A percentile compares a stretch with the other conserved stretches of the same genome.
Conservation (phyloP, 805 yeast genomes). For the Wickerhamomyces kurtzmanii region DNA sequence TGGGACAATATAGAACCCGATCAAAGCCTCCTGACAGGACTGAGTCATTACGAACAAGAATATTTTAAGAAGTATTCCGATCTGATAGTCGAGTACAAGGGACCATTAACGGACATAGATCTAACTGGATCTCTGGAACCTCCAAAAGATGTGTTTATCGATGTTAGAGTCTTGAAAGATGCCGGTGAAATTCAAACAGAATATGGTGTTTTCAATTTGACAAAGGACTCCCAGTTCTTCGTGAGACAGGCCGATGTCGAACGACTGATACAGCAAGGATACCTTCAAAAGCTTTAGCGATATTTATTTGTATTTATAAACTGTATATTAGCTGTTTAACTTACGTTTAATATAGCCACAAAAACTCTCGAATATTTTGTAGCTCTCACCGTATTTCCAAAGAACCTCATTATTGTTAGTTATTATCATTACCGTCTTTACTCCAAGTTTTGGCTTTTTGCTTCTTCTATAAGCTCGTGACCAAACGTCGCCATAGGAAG, state of each 20-base stretch:
- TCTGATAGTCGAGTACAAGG: slow-evolving; percentile 64
- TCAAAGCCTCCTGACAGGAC: too few relatives aligned
- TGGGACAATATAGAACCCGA: slow-evolving; percentile 61
- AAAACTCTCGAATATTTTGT: slow-evolving; percentile 20
- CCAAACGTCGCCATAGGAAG: slow-evolving; percentile 15
- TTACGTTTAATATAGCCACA: slow-evolving; percentile 11
- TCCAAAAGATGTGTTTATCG: slow-evolving; percentile 85
- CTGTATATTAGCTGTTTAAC: not conserved
- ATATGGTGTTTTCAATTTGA: slow-evolving; percentile 88
- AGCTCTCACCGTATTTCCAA: slow-evolving; percentile 18
- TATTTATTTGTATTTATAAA: not conserved
- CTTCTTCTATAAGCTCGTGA: slow-evolving; percentile 16
- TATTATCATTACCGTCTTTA: slow-evolving; percentile 1
- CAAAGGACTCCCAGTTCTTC: slow-evolving; percentile 89
- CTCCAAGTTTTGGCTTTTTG: not conserved
- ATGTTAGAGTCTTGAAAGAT: slow-evolving; percentile 85
- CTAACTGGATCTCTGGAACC: slow-evolving; percentile 85
- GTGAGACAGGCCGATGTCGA: slow-evolving; percentile 94
- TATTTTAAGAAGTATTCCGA: slow-evolving; percentile 66
- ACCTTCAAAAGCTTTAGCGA: slow-evolving; percentile 57
- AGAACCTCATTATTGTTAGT: slow-evolving; percentile 1
- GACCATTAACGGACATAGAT: slow-evolving; percentile 74
- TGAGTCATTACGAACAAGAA: slow-evolving; percentile 74
- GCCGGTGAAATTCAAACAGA: slow-evolving; percentile 98
- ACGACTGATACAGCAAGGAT: slow-evolving; percentile 88